Evolutionary conservation across 2,329 filamentous ascomycete species (phyloP), one percentile per base, ranked within the genome.

Genomic region (Paracoccidioides brasiliensis): DNA sequence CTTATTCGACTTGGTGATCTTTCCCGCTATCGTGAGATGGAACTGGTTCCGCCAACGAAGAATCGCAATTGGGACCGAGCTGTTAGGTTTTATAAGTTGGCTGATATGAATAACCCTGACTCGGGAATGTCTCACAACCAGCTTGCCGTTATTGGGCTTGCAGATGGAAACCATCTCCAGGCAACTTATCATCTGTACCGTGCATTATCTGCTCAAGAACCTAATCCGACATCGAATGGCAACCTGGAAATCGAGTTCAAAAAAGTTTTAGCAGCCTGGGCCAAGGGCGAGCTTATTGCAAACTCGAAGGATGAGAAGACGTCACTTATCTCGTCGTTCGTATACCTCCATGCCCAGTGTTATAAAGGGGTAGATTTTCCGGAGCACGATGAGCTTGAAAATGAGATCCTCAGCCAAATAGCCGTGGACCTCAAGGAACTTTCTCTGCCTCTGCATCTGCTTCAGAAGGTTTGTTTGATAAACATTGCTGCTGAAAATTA

Each of bases 101-200:
- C 93, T 28, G 82, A 84, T 60, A 82, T 86, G 53, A 79, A 97
- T 54, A 80, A 86, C 62, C 89, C 91, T 3, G 76, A 81, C 15
- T 89, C 86, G 48, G 91, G 91, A 35, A 81, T 84, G 59, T 86
- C 89, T 14, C 86, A 94, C 65, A 91, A 98, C 65, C 93, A 97
- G 69, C 82, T 93, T 68, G 90, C 88, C 40, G 87, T 97, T 40
- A 85, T 97, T 57, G 85, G 86, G 57, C 79, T 88, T 50, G 84
- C 86, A 54, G 69, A 90, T 63, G 80, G 80, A 56, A 85, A 91
- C 62, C 86, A 94, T 67, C 79, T 97, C 52, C 82, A 89, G 58
- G 84, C 89, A 8, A 85, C 94, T 35, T 97, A 96, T 70, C 84
- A 95, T 69, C 81, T 97, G 43, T 93, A 95, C 67, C 84, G 90